Evolutionary conservation across 139 green algal species (phyloP).

Genomic region (Desmodesmus armatus): DNA sequence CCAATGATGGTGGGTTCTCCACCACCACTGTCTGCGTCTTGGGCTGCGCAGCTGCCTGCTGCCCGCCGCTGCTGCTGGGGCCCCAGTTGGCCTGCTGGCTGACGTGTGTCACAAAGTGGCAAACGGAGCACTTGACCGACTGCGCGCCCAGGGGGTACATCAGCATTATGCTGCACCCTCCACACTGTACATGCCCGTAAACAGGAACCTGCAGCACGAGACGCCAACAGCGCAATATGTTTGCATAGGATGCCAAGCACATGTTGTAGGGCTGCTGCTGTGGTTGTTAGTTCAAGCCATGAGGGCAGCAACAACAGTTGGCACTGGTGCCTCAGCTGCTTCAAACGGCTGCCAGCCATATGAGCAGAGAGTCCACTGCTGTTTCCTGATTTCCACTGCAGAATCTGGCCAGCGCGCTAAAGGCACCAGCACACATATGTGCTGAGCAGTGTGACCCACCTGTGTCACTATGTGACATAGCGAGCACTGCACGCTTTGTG

Average conservation of each 20-base stretch:
- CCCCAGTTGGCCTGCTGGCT: constrained; percentile 15
- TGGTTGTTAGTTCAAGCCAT: too few species aligned
- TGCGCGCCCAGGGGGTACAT: constrained; percentile 91
- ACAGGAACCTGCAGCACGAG: constrained; percentile 54
- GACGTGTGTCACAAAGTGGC: constrained; percentile 85
- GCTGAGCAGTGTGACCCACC: constrained; percentile 31
- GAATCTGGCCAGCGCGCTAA: too few species aligned
- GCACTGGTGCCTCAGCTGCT: too few species aligned
- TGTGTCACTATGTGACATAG: constrained; percentile 90
- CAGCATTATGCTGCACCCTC: constrained; percentile 88
- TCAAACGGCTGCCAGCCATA: too few species aligned
- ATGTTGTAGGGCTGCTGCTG: too few species aligned
- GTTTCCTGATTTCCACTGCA: too few species aligned
- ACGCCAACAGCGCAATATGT: too few species aligned
- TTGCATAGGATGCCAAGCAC: too few species aligned
- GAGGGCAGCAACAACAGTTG: too few species aligned
- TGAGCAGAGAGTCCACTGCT: too few species aligned
- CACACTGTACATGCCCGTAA: constrained; percentile 87
- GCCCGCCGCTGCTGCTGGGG: not conserved
- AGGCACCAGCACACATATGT: too few species aligned
- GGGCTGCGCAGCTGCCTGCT: constrained; percentile 16
- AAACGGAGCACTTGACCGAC: constrained; percentile 95
- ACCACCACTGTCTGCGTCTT: constrained; percentile 81
- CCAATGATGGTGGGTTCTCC: constrained; percentile 80
- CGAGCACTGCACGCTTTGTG: constrained; percentile 92